A percentile compares a stretch with the other conserved stretches of the same genome.
phyloP scores from a whole-genome alignment of 495 filamentous ascomycete genomes.

The Aspergillus mulundensis region DNA sequence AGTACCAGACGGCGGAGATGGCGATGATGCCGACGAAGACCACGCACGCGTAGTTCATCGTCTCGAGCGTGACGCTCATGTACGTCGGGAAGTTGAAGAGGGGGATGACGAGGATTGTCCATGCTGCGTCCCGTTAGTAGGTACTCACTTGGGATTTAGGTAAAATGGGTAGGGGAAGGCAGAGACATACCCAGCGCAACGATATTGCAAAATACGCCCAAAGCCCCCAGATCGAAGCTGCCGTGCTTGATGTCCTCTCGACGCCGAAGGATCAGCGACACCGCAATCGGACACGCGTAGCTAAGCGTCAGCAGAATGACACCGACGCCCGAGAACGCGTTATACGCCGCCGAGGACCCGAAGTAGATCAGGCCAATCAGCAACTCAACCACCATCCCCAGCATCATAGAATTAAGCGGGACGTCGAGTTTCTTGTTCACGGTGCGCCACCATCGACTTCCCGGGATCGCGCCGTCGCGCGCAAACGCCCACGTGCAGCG shows the following conservation, averaged over 20 bases:
- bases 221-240: constrained; percentile 45
- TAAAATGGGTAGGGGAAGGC: not conserved
- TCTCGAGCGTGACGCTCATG: constrained; percentile 29
- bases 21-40: constrained; percentile 54
- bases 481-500: constrained; percentile 60
- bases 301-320: constrained; percentile 60
- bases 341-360: constrained; percentile 58
- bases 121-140: too few species aligned
- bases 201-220: constrained; percentile 50
- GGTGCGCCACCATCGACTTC: constrained; percentile 40
- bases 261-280: constrained; percentile 45
- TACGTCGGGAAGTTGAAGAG: constrained; percentile 43
- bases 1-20: constrained; percentile 56
- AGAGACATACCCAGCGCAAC: constrained; percentile 29
- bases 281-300: constrained; percentile 62
- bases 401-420: constrained; percentile 51
- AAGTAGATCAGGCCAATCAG: constrained; percentile 63
- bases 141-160: not conserved
- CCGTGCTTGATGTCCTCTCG: constrained; percentile 44
- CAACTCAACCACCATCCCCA: constrained; percentile 51
- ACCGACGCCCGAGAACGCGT: constrained; percentile 62
- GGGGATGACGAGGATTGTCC: constrained; percentile 54
- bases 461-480: constrained; percentile 53
- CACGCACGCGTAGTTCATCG: constrained; percentile 54
- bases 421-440: constrained; percentile 50